Conservation (phyloP, 768 basidiomycete species). For the Rhodotorula taiwanensis region DNA sequence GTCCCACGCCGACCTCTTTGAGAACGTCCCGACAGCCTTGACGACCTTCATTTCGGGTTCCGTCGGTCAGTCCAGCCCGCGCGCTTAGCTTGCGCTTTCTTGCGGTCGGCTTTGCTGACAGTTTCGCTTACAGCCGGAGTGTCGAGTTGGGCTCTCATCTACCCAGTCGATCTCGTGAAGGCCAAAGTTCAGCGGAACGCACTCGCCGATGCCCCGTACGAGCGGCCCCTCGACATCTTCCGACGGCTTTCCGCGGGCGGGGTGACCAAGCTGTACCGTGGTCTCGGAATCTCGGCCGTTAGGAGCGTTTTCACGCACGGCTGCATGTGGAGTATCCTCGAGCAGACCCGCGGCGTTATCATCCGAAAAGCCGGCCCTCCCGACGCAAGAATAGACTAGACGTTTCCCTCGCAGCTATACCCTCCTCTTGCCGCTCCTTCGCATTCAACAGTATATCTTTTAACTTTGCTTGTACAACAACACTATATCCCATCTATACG, state of each 20-base stretch:
- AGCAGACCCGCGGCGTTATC: slow-evolving; percentile 11
- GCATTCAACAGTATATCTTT: too few relatives aligned
- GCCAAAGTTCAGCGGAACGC: slow-evolving; percentile 39
- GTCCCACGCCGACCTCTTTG: slow-evolving; percentile 13
- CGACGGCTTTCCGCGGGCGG: slow-evolving; percentile 57
- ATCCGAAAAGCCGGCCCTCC: neutral
- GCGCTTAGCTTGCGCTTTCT: too few relatives aligned
- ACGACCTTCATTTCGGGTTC: slow-evolving; percentile 38
- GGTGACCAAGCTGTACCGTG: slow-evolving; percentile 77
- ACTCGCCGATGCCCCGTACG: slow-evolving; percentile 30
- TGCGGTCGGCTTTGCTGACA: neutral
- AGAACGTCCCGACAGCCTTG: slow-evolving; percentile 11
- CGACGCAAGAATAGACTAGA: slow-evolving; percentile 13
- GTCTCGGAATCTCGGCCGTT: slow-evolving; percentile 79
- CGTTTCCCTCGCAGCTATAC: too few relatives aligned
- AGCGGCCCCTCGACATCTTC: slow-evolving; percentile 32
- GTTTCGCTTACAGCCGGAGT: slow-evolving; percentile 25
- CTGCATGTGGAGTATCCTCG: slow-evolving; percentile 20
- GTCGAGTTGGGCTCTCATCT: slow-evolving; percentile 33
- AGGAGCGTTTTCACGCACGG: slow-evolving; percentile 9
- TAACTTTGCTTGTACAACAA: slow-evolving; percentile 24
- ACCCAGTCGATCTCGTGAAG: slow-evolving; percentile 38
- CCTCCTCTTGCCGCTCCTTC: neutral
- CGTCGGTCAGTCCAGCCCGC: slow-evolving; percentile 11
- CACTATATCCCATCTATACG: too few relatives aligned